Evolutionary conservation across 306 rosid species (phyloP).

Genomic region (Trifolium repens): DNA sequence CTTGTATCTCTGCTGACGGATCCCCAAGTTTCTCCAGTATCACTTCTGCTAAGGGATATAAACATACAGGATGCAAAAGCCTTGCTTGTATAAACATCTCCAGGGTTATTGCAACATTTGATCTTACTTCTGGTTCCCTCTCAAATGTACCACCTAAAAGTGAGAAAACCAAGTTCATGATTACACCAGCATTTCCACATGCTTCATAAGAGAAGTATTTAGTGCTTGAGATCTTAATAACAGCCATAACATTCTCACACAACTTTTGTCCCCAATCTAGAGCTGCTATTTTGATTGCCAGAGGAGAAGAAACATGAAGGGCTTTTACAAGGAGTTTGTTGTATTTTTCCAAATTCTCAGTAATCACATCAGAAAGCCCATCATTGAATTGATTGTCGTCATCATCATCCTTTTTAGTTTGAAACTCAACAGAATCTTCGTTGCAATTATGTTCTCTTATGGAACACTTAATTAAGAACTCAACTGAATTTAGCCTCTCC

Average conservation of each 20-base stretch:
- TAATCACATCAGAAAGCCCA: slow-evolving; percentile 50
- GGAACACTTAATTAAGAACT: slow-evolving; percentile 67
- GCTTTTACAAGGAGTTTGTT: slow-evolving; percentile 61
- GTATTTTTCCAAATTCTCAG: slow-evolving; percentile 71
- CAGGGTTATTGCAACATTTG: slow-evolving; percentile 70
- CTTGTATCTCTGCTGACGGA: slow-evolving; percentile 71
- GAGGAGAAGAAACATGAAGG: slow-evolving; percentile 75
- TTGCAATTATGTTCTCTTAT: slow-evolving; percentile 46
- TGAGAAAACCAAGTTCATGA: slow-evolving; percentile 67
- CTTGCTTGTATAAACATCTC: slow-evolving; percentile 83
- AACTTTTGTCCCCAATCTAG: slow-evolving; percentile 74
- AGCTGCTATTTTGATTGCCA: slow-evolving; percentile 71
- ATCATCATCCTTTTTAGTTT: slow-evolving; percentile 42
- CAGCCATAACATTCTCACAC: slow-evolving; percentile 70
- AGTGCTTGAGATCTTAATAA: slow-evolving; percentile 47
- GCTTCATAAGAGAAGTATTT: slow-evolving; percentile 53
- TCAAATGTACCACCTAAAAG: slow-evolving; percentile 74
- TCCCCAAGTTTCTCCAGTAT: slow-evolving; percentile 90
- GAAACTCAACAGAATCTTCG: slow-evolving; percentile 44
- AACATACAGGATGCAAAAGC: slow-evolving; percentile 74
- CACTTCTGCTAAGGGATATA: slow-evolving; percentile 74
- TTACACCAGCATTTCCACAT: slow-evolving; percentile 52
- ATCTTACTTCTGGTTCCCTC: slow-evolving; percentile 85
- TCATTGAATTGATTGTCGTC: slow-evolving; percentile 42
- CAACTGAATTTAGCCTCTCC: slow-evolving; percentile 68